phyloP scores from a whole-genome alignment of 1,284 basidiomycete genomes.

The Ganoderma multipileum region DNA sequence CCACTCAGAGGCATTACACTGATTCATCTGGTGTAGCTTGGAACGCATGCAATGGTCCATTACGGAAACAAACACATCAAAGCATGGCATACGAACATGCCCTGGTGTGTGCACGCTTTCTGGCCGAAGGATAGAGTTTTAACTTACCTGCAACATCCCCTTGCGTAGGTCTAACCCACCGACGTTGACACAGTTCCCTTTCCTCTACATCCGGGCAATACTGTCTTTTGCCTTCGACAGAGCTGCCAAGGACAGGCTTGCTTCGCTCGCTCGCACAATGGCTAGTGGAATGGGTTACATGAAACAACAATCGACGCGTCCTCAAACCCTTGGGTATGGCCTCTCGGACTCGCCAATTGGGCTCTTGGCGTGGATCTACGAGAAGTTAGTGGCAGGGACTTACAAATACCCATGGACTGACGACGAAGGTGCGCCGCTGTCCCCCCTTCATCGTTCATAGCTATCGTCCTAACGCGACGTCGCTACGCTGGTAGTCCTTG shows the following conservation, averaged over 20 bases:
- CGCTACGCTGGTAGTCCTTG: neutral
- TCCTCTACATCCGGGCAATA: neutral
- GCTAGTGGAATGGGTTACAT: slow-evolving; percentile 48
- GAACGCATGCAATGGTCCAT: slow-evolving; percentile 20
- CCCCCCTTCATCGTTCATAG: too few species aligned
- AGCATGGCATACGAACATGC: slow-evolving; percentile 32
- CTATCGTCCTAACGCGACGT: neutral
- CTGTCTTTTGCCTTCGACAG: neutral
- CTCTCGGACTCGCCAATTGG: slow-evolving; percentile 64
- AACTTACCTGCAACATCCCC: too few species aligned
- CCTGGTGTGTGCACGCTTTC: slow-evolving; percentile 27
- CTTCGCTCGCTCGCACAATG: slow-evolving; percentile 7
- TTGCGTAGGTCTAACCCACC: neutral
- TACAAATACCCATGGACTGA: slow-evolving; percentile 5
- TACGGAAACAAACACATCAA: slow-evolving; percentile 31
- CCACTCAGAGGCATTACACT: neutral
- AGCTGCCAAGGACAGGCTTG: slow-evolving; percentile 23
- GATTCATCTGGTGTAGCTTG: neutral
- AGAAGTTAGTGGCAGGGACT: neutral
- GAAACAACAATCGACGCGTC: slow-evolving; percentile 52
- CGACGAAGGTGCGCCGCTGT: slow-evolving; percentile 6
- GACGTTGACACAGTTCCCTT: neutral
- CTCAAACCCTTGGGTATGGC: slow-evolving; percentile 63
- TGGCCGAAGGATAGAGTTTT: slow-evolving; percentile 20
- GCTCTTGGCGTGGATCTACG: slow-evolving; percentile 45